A percentile compares a stretch with the other conserved stretches of the same genome.
Evolutionary conservation across 2,329 filamentous ascomycete genomes (phyloP).

Genomic region (Penicillium expansum): DNA sequence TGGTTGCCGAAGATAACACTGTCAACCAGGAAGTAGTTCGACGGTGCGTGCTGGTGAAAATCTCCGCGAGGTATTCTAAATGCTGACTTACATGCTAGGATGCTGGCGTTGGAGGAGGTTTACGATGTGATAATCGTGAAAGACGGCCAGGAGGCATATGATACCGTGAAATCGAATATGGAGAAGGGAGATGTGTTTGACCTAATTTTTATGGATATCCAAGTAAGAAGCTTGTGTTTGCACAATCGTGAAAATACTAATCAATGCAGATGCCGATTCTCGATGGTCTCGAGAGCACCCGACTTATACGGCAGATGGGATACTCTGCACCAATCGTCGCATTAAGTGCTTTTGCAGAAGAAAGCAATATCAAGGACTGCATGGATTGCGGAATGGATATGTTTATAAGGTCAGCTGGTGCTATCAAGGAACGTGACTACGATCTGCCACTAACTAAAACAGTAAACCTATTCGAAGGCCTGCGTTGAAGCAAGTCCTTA

Average conservation of each 20-base stretch:
- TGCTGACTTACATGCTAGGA: conserved; percentile 45
- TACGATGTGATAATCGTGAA: conserved; percentile 82
- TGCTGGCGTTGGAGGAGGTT: conserved; percentile 54
- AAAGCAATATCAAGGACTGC: conserved; percentile 81
- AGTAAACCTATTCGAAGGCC: conserved; percentile 72
- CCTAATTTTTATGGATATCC: conserved; percentile 93
- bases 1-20: conserved; percentile 80
- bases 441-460: background rate
- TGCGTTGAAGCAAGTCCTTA: conserved; percentile 79
- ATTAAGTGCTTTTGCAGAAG: conserved; percentile 84
- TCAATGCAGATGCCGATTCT: conserved; percentile 74
- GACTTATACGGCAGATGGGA: conserved; percentile 79
- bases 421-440: background rate
- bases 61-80: background rate
- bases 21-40: conserved; percentile 60
- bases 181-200: conserved; percentile 70
- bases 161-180: conserved; percentile 81
- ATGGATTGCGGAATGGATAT: conserved; percentile 91
- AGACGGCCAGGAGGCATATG: conserved; percentile 82
- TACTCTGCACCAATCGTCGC: conserved; percentile 88
- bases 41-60: conserved; percentile 9
- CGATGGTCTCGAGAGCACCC: conserved; percentile 82
- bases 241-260: background rate
- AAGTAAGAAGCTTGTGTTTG: conserved; percentile 10
- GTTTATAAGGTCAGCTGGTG: conserved; percentile 58